A percentile compares a stretch with the other conserved stretches of the same genome.
phyloP scores from a whole-genome alignment of 2,329 filamentous ascomycete genomes.

The Curvularia sp. region DNA sequence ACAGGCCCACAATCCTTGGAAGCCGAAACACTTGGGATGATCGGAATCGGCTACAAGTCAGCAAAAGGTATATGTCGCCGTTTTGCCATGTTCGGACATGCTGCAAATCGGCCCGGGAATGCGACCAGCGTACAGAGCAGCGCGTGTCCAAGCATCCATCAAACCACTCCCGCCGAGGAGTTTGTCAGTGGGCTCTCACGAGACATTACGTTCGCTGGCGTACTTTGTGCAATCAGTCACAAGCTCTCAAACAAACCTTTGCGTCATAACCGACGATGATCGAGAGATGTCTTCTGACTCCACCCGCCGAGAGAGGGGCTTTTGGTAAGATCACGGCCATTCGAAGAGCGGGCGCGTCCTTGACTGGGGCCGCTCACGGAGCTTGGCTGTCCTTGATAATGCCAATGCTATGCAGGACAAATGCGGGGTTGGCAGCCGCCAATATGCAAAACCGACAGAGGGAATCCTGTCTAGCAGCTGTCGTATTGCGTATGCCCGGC shows the following conservation, averaged over 20 bases:
- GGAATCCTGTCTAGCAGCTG: slow-evolving; percentile 25
- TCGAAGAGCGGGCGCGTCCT: slow-evolving; percentile 28
- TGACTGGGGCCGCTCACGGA: slow-evolving; percentile 36
- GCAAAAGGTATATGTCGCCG: slow-evolving; percentile 22
- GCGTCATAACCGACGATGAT: slow-evolving; percentile 6
- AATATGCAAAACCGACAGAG: slow-evolving; percentile 25
- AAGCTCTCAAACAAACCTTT: neutral
- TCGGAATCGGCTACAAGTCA: slow-evolving; percentile 17
- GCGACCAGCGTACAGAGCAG: slow-evolving; percentile 11
- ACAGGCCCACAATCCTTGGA: neutral
- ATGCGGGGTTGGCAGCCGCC: slow-evolving; percentile 46
- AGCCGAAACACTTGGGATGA: slow-evolving; percentile 7
- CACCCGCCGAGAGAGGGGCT: slow-evolving; percentile 3
- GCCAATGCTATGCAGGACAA: slow-evolving; percentile 40
- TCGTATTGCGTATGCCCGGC: slow-evolving; percentile 33
- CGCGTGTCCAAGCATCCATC: neutral
- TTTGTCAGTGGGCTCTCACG: neutral
- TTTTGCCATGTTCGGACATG: slow-evolving; percentile 16
- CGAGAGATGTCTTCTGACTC: slow-evolving; percentile 7
- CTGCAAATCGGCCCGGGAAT: slow-evolving; percentile 20
- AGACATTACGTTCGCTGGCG: neutral
- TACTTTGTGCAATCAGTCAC: neutral
- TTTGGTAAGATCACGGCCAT: slow-evolving; percentile 5
- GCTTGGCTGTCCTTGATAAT: slow-evolving; percentile 39
- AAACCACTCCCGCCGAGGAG: neutral